Conservation (phyloP, 1,284 basidiomycete genomes). For the Ganoderma multipileum region DNA sequence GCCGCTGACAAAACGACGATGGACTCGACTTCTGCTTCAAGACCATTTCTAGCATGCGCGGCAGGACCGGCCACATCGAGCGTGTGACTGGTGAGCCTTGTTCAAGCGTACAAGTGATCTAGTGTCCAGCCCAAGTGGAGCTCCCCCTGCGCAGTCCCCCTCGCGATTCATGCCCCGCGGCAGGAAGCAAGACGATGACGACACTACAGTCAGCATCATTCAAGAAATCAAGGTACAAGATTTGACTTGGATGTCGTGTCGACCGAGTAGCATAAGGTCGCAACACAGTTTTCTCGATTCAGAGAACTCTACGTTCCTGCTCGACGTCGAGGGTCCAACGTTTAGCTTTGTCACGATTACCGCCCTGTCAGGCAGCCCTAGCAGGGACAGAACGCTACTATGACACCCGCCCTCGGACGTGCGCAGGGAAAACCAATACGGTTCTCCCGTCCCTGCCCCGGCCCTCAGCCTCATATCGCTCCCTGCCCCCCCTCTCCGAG, state of each 20-base stretch:
- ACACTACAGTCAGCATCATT: background rate
- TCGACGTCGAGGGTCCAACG: background rate
- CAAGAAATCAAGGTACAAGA: background rate
- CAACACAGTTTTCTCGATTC: background rate
- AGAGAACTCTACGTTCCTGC: background rate
- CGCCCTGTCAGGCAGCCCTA: background rate
- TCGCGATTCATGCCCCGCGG: background rate
- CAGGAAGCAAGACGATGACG: background rate
- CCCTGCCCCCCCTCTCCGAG: background rate
- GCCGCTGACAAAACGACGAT: background rate
- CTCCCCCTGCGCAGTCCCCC: background rate
- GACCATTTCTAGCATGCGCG: background rate
- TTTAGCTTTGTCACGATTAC: background rate
- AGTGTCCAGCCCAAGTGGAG: background rate
- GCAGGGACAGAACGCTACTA: background rate
- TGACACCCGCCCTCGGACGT: background rate
- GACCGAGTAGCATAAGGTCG: background rate
- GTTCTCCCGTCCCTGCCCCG: background rate
- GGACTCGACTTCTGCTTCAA: background rate
- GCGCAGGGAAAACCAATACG: background rate
- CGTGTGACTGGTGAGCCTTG: background rate
- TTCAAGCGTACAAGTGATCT: background rate
- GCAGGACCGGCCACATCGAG: constrained; percentile 2
- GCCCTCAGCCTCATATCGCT: constrained; percentile 1
- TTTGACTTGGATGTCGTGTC: background rate